Percentiles rank a stretch among this genome's conserved stretches.
Conservation (phyloP, 176 grass and related monocot genomes). For the Cenchrus purpureus region DNA sequence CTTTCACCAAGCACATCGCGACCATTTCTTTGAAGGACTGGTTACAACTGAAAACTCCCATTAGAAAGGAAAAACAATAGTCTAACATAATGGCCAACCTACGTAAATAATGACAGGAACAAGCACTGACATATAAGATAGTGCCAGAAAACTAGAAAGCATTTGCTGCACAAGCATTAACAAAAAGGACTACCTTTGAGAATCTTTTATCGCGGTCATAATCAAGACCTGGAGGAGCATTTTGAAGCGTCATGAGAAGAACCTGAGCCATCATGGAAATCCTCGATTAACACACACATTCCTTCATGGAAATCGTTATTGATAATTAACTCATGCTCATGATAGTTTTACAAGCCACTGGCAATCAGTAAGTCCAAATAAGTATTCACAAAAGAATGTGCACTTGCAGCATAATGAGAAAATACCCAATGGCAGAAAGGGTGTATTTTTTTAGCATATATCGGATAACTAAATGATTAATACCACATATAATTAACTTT, state of each 20-base stretch:
- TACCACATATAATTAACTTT: slow-evolving; percentile 23
- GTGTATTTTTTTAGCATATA: neutral
- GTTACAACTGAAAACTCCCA: slow-evolving; percentile 61
- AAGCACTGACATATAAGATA: slow-evolving; percentile 52
- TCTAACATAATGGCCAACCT: slow-evolving; percentile 49
- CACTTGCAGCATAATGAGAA: slow-evolving; percentile 5
- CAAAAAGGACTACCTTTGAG: slow-evolving; percentile 93
- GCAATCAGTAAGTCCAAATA: neutral
- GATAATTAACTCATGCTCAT: neutral
- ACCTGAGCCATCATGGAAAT: slow-evolving; percentile 62
- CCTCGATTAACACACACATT: neutral
- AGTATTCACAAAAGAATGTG: slow-evolving; percentile 25
- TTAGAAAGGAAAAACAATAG: slow-evolving; percentile 50
- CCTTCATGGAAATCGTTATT: slow-evolving; percentile 20
- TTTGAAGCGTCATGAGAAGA: slow-evolving; percentile 99
- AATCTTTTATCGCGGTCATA: slow-evolving; percentile 98
- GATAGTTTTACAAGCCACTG: neutral
- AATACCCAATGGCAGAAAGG: neutral
- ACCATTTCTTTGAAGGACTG: slow-evolving; percentile 99
- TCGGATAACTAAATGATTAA: slow-evolving; percentile 3
- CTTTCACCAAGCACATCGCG: slow-evolving; percentile 99
- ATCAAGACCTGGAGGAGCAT: slow-evolving; percentile 97
- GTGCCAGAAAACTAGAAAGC: slow-evolving; percentile 53
- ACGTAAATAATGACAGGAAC: slow-evolving; percentile 54
- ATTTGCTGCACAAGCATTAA: slow-evolving; percentile 20